These are phyloP conservation scores for Chlamydomonas sp. DNA, from an alignment of 139 green algal species.

Conservation along the genomic window DNA sequence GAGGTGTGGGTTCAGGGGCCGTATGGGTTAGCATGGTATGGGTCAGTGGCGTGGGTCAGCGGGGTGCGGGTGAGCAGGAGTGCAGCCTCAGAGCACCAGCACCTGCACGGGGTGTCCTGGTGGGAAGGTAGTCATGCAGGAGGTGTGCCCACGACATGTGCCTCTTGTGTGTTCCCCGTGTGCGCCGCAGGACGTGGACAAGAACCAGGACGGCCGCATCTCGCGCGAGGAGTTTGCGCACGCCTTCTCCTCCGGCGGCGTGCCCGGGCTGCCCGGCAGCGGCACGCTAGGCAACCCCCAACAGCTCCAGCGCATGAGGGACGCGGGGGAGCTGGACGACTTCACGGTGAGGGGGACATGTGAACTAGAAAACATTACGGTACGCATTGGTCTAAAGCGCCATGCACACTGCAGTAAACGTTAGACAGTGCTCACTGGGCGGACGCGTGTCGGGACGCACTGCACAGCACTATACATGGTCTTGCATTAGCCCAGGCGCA, in stretches of 20 bases:
- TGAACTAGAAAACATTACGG: no score
- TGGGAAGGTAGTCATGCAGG: background rate
- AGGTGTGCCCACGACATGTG: background rate
- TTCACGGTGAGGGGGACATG: constrained; percentile 15
- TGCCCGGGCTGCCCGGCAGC: constrained; percentile 41
- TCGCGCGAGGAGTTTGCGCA: constrained; percentile 41
- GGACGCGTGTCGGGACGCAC: background rate
- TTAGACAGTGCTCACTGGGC: no score
- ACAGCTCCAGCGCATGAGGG: constrained; percentile 22
- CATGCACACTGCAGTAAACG: background rate
- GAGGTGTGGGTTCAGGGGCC: no score
- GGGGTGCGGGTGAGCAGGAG: no score
- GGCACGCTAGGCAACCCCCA: constrained; percentile 11
- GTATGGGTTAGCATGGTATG: no score
- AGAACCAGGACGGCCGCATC: constrained; percentile 48
- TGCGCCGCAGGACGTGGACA: constrained; percentile 37
- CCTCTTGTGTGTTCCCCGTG: background rate
- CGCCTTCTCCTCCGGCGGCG: constrained; percentile 41
- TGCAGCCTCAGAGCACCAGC: no score
- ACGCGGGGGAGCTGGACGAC: constrained; percentile 38
- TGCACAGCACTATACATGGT: no score
- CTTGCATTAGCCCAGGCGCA: background rate
- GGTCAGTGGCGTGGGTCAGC: no score
- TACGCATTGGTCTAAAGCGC: background rate
- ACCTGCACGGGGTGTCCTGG: no score